phyloP scores from a whole-genome alignment of 1,284 basidiomycete genomes.

The Rhodotorula sp. region DNA sequence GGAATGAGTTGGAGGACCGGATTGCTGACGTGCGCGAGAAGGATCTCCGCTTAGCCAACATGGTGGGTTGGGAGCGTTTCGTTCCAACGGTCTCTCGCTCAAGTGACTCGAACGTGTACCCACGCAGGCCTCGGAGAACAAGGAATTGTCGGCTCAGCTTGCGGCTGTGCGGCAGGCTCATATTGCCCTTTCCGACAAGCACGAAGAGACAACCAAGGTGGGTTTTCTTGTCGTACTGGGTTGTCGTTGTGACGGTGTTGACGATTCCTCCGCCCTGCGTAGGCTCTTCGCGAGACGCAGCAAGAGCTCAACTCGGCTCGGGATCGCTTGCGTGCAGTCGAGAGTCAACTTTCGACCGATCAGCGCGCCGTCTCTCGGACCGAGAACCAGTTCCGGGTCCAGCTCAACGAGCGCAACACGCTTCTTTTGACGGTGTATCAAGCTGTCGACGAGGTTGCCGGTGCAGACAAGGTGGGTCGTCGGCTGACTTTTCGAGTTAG shows the following conservation, averaged over 20 bases:
- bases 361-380: constrained; percentile 68
- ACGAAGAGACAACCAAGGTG: constrained; percentile 65
- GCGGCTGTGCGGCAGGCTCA: constrained; percentile 78
- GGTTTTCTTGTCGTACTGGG: constrained; percentile 10
- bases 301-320: constrained; percentile 63
- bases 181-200: constrained; percentile 77
- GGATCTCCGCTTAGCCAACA: constrained; percentile 65
- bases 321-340: constrained; percentile 67
- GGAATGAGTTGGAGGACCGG: constrained; percentile 64
- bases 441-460: constrained; percentile 78
- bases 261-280: neutral
- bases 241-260: neutral
- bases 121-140: constrained; percentile 64
- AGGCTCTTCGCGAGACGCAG: constrained; percentile 49
- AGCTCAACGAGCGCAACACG: constrained; percentile 87
- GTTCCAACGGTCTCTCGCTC: neutral
- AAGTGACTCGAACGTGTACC: neutral
- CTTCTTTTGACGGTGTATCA: constrained; percentile 88
- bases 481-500: no score
- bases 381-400: constrained; percentile 80
- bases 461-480: constrained; percentile 4
- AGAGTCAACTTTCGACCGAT: constrained; percentile 76
- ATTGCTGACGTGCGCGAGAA: constrained; percentile 65
- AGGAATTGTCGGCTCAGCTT: constrained; percentile 71
- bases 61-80: constrained; percentile 53